Conservation (phyloP, 2,329 filamentous ascomycete genomes). For the Xylariaceae sp. region DNA sequence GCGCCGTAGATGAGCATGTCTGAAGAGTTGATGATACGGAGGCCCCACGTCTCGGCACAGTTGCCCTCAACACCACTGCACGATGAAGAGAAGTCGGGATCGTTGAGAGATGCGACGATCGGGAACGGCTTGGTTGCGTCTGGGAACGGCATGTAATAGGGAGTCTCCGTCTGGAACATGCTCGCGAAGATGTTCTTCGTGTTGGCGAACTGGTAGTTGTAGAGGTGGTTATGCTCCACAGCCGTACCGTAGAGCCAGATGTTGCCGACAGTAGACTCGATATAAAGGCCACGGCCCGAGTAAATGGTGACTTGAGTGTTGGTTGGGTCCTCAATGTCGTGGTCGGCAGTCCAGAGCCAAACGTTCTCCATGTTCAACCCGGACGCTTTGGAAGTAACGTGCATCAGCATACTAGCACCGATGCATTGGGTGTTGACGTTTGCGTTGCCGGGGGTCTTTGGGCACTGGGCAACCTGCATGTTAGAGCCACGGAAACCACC, state of each 20-base stretch:
- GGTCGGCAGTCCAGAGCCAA: conserved; percentile 47
- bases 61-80: conserved; percentile 38
- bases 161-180: conserved; percentile 62
- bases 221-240: conserved; percentile 57
- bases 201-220: conserved; percentile 58
- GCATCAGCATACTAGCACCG: conserved; percentile 38
- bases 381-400: conserved; percentile 34
- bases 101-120: conserved; percentile 35
- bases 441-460: conserved; percentile 44
- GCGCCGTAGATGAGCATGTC: conserved; percentile 54
- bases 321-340: conserved; percentile 49
- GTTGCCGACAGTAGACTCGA: conserved; percentile 38
- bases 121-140: conserved; percentile 50
- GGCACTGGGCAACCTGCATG: conserved; percentile 63
- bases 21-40: conserved; percentile 52
- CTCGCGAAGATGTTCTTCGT: conserved; percentile 57
- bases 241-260: conserved; percentile 58
- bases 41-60: conserved; percentile 52
- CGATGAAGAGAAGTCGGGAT: conserved; percentile 46
- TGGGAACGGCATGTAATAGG: conserved; percentile 62
- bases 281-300: conserved; percentile 46
- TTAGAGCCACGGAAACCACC: conserved; percentile 67
- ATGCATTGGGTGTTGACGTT: conserved; percentile 35
- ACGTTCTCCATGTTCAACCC: conserved; percentile 43
- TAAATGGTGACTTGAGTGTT: conserved; percentile 50